Base-by-base conservation (phyloP, 2,329 filamentous ascomycete species). In the Aureobasidium sp. region DNA sequence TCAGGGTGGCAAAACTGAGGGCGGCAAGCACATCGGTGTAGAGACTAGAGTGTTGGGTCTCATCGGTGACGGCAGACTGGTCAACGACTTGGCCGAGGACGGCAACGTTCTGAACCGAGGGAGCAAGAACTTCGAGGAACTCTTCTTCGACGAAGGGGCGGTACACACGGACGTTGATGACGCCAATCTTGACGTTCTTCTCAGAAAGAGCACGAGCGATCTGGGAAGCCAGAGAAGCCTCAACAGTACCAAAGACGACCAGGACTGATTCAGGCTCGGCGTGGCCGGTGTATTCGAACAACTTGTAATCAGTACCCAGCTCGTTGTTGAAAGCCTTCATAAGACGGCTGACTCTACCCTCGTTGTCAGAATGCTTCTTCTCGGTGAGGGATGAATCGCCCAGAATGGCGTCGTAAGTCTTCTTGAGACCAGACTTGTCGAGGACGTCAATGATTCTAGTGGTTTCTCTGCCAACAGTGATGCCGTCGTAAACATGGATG, bases 231-330 rank as follows among this genome's bases (percentile, higher is more conserved):
- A 97, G 78, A 67, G 94, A 91, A 15, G 89, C 85, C 78, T 99
- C 94, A 5, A 92, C 84, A 62, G 90, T 96, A 67, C 94, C 94
- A 68, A 99, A 96, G 46, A 90, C 89, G 31, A 97, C 91, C 35
- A 97, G 78, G 17, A 99, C 90, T 10, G 86, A 85, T 65, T 93
- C 88, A 4, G 94, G 84, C 45, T 84, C 78, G 51, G 83, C 78
- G 71, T 97, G 90, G 25, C 94, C 94, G 69, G 87, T 83, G 77
- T 99, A 99, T 76, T 99, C 94, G 68, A 97, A 99, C 7, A 90
- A 84, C 69, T 87, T 83, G 73, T 99, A 99, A 65, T 93, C 86
- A 46, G 94, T 97, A 61, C 93, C 94, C 25, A 99, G 85, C 77
- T 97, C 91, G 64, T 85, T 84, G 74, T 97, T 99, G 76, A 95